Conservation (phyloP, 176 grass and related monocot species). For the Carex cristatella region DNA sequence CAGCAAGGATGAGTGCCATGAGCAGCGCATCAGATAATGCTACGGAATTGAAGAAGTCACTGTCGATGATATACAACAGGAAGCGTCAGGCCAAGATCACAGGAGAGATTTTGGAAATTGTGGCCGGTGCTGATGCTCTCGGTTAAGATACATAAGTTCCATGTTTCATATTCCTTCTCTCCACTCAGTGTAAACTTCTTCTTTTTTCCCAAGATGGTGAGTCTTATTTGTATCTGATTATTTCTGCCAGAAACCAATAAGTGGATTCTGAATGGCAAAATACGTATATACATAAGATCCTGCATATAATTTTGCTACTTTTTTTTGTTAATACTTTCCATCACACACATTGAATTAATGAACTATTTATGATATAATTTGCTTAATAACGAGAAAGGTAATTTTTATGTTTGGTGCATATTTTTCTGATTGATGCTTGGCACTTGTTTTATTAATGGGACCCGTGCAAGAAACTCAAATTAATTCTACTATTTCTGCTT, state of each 20-base stretch:
- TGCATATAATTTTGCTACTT: not conserved
- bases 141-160: not conserved
- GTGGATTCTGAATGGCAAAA: slow-evolving; percentile 5
- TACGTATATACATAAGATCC: slow-evolving; percentile 4
- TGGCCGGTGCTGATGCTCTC: slow-evolving; percentile 56
- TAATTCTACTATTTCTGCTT: not conserved
- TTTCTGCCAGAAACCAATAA: slow-evolving; percentile 3
- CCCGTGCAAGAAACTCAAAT: not conserved
- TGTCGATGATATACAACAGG: slow-evolving; percentile 58
- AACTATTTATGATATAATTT: not conserved
- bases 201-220: not conserved
- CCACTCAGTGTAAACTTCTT: slow-evolving; percentile 5
- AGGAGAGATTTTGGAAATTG: slow-evolving; percentile 82
- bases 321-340: not conserved
- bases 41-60: slow-evolving; percentile 43
- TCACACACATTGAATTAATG: not conserved
- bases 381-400: not conserved
- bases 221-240: slow-evolving; percentile 6
- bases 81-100: slow-evolving; percentile 85
- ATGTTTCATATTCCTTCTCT: not conserved
- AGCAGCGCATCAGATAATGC: slow-evolving; percentile 78
- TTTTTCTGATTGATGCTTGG: not conserved
- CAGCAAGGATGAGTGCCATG: slow-evolving; percentile 84
- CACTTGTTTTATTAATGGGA: not conserved
- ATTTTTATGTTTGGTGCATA: not conserved